Evolutionary conservation across 2,329 filamentous ascomycete genomes (phyloP).

Genomic region (Fusarium odoratissimum): DNA sequence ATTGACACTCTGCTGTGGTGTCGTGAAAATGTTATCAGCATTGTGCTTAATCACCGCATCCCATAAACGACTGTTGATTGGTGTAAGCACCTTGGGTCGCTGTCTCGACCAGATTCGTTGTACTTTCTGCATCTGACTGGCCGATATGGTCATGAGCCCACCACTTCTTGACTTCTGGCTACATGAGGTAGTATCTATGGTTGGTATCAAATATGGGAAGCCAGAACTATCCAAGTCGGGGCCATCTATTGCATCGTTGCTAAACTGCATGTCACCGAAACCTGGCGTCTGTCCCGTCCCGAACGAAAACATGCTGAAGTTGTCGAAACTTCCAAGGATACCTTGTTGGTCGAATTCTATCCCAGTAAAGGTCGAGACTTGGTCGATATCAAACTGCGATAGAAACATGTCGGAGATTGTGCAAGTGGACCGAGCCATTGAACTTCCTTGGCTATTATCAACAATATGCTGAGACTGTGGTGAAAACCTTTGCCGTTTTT

Average conservation of each 20-base stretch:
- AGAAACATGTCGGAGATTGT: neutral
- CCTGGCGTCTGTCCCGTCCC: neutral
- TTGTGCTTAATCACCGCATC: neutral
- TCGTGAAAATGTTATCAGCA: constrained; percentile 14
- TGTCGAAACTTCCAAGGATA: too few species aligned
- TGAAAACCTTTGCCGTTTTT: neutral
- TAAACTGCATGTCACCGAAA: neutral
- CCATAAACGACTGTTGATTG: neutral
- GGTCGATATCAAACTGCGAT: neutral
- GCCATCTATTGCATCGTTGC: neutral
- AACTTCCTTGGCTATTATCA: neutral
- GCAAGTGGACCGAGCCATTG: neutral
- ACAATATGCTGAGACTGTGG: neutral
- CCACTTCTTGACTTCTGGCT: neutral
- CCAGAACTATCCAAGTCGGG: neutral
- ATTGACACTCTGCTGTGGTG: neutral
- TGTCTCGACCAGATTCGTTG: constrained; percentile 12
- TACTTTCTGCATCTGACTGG: neutral
- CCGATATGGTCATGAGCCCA: neutral
- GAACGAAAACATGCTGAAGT: neutral
- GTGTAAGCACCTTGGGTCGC: neutral
- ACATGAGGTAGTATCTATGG: neutral
- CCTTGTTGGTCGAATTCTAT: neutral
- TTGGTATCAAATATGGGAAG: neutral
- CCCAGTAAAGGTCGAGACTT: neutral